Percentiles rank a stretch among this genome's conserved stretches.
Evolutionary conservation across 2,329 filamentous ascomycete species (phyloP).

Genomic region (Coniochaeta hoffmannii): DNA sequence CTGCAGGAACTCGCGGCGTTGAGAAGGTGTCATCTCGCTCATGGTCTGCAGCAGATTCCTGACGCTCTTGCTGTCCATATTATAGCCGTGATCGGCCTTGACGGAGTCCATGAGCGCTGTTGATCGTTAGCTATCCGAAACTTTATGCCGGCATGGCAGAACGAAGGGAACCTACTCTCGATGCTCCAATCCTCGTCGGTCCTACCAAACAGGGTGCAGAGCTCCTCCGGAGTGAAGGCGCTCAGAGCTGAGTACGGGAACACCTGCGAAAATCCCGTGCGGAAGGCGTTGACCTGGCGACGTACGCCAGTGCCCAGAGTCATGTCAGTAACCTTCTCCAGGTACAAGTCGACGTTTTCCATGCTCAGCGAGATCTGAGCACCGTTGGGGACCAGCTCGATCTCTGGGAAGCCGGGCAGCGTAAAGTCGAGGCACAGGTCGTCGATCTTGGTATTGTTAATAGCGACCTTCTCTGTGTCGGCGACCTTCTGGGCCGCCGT

Average conservation of each 20-base stretch:
- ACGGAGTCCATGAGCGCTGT: slow-evolving; percentile 92
- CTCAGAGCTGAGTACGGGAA: slow-evolving; percentile 91
- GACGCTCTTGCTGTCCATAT: slow-evolving; percentile 95
- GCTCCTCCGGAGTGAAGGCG: slow-evolving; percentile 89
- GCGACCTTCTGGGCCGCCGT: slow-evolving; percentile 63
- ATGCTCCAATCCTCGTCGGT: slow-evolving; percentile 96
- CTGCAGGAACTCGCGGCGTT: slow-evolving; percentile 90
- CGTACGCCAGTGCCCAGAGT: slow-evolving; percentile 85
- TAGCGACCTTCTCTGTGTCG: slow-evolving; percentile 59
- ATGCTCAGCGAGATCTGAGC: slow-evolving; percentile 72
- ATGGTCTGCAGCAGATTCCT: slow-evolving; percentile 89
- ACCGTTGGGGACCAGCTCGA: slow-evolving; percentile 74
- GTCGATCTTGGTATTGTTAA: slow-evolving; percentile 74
- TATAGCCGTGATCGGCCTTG: slow-evolving; percentile 97
- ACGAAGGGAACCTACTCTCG: slow-evolving; percentile 64
- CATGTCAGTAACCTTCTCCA: slow-evolving; percentile 85
- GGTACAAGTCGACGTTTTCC: slow-evolving; percentile 82
- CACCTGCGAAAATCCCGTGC: slow-evolving; percentile 84
- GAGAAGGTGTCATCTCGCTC: slow-evolving; percentile 69
- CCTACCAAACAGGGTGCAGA: slow-evolving; percentile 89
- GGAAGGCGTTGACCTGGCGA: slow-evolving; percentile 85
- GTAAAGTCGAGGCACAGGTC: slow-evolving; percentile 93
- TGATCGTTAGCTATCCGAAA: slow-evolving; percentile 17
- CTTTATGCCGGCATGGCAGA: neutral
- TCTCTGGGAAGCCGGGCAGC: slow-evolving; percentile 78